Percentiles rank a stretch among this genome's conserved stretches.
These are phyloP conservation scores for Telfairia occidentalis DNA, from an alignment of 331 rosid genomes.

Conservation along the genomic window DNA sequence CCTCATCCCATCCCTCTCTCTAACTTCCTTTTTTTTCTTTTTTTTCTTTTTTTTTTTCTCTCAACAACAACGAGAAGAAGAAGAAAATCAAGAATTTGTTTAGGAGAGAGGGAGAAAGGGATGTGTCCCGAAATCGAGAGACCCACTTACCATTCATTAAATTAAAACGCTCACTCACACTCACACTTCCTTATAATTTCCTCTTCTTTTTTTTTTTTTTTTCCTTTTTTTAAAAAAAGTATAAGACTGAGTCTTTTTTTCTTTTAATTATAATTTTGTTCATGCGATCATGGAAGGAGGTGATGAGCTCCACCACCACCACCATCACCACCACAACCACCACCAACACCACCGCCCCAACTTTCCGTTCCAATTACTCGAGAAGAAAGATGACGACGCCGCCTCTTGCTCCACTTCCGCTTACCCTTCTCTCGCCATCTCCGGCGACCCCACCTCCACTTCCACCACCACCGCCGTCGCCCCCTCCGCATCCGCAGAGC, in stretches of 20 bases:
- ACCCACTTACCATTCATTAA: neutral
- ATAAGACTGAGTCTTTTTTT: neutral
- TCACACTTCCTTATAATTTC: neutral
- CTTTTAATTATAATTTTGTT: neutral
- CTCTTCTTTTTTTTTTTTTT: neutral
- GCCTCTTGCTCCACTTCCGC: slow-evolving; percentile 59
- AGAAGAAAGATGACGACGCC: slow-evolving; percentile 72
- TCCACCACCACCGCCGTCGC: neutral
- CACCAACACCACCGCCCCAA: slow-evolving; percentile 56
- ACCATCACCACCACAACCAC: slow-evolving; percentile 42
- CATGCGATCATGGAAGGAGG: slow-evolving; percentile 96
- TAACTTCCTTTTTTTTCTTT: no score
- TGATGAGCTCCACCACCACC: slow-evolving; percentile 71
- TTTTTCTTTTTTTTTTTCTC: no score
- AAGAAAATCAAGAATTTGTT: neutral
- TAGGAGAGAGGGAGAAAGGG: neutral
- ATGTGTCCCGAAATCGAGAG: neutral
- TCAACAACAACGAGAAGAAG: neutral
- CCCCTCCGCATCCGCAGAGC: slow-evolving; percentile 10
- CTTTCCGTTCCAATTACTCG: slow-evolving; percentile 86
- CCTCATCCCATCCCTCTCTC: slow-evolving; percentile 23
- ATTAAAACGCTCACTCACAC: neutral
- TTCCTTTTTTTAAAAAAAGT: neutral
- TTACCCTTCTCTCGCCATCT: slow-evolving; percentile 70
- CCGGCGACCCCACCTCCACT: slow-evolving; percentile 17